Evolutionary conservation across 2,329 filamentous ascomycete genomes (phyloP).

Genomic region (Leptographium lundbergii): DNA sequence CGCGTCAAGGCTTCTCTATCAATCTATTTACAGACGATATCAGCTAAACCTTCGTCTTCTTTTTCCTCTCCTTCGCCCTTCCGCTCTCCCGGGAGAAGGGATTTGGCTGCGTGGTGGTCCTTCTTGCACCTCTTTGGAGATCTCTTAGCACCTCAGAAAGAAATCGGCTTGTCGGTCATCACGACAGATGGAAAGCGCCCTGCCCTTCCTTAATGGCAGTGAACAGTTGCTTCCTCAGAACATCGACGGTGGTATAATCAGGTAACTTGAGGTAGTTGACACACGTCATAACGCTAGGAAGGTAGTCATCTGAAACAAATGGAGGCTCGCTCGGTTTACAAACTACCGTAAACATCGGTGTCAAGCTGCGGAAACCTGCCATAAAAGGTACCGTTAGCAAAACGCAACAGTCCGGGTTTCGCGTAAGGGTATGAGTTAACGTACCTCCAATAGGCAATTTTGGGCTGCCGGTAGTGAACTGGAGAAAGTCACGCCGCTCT

Average conservation of each 20-base stretch:
- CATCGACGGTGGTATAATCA: slow-evolving; percentile 71
- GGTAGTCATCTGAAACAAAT: slow-evolving; percentile 87
- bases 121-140: neutral
- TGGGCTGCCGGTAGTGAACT: slow-evolving; percentile 95
- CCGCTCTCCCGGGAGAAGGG: no score
- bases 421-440: slow-evolving; percentile 8
- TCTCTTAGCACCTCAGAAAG: neutral
- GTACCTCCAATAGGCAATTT: slow-evolving; percentile 95
- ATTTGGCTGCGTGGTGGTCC: neutral
- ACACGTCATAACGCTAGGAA: slow-evolving; percentile 99
- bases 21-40: no score
- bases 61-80: no score
- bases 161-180: neutral
- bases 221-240: slow-evolving; percentile 65
- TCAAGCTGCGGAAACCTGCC: slow-evolving; percentile 63
- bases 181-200: slow-evolving; percentile 93
- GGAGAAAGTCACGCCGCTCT: slow-evolving; percentile 83
- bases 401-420: neutral
- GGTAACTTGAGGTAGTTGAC: slow-evolving; percentile 98
- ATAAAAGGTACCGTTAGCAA: neutral
- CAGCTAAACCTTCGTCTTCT: no score
- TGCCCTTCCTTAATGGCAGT: slow-evolving; percentile 91
- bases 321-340: slow-evolving; percentile 97
- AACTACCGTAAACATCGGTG: slow-evolving; percentile 97
- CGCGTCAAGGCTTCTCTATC: no score